Conservation (phyloP, 2,329 filamentous ascomycete genomes). For the Hypoxylon sp. region DNA sequence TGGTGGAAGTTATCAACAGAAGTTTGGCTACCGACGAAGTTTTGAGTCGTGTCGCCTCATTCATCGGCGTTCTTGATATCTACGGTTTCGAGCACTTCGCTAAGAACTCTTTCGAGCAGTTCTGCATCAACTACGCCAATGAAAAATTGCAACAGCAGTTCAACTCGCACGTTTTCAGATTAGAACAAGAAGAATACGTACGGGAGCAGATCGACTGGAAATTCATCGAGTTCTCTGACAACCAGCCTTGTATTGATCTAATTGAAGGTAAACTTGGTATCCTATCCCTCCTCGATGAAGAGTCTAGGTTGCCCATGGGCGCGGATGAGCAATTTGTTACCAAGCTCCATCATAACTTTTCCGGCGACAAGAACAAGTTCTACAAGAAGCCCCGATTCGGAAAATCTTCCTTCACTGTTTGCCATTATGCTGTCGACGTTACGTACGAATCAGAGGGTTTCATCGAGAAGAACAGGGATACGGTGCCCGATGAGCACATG, state of each 20-base stretch:
- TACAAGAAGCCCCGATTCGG: constrained; percentile 99
- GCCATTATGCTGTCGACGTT: constrained; percentile 97
- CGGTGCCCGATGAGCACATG: constrained; percentile 98
- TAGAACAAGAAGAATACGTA: constrained; percentile 98
- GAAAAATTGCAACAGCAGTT: constrained; percentile 99
- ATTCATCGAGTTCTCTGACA: constrained; percentile 99
- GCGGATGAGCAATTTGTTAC: constrained; percentile 97
- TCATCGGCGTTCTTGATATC: constrained; percentile 99
- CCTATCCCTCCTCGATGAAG: constrained; percentile 92
- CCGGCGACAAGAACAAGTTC: constrained; percentile 90
- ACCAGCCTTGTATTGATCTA: constrained; percentile 97
- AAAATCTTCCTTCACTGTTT: constrained; percentile 97
- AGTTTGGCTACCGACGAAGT: constrained; percentile 92
- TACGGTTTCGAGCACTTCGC: constrained; percentile 99
- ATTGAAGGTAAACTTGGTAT: constrained; percentile 98
- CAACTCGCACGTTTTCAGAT: constrained; percentile 98
- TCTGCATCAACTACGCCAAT: constrained; percentile 99
- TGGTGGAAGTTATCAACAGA: constrained; percentile 96
- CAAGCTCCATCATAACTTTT: constrained; percentile 95
- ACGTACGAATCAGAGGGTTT: constrained; percentile 99
- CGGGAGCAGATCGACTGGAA: constrained; percentile 98
- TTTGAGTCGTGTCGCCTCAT: constrained; percentile 83
- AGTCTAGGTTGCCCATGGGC: constrained; percentile 96
- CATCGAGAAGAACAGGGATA: constrained; percentile 99
- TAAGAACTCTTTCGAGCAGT: constrained; percentile 99